A percentile compares a stretch with the other conserved stretches of the same genome.
Evolutionary conservation across 768 basidiomycete genomes (phyloP).

Genomic region (Crucibulum laeve): DNA sequence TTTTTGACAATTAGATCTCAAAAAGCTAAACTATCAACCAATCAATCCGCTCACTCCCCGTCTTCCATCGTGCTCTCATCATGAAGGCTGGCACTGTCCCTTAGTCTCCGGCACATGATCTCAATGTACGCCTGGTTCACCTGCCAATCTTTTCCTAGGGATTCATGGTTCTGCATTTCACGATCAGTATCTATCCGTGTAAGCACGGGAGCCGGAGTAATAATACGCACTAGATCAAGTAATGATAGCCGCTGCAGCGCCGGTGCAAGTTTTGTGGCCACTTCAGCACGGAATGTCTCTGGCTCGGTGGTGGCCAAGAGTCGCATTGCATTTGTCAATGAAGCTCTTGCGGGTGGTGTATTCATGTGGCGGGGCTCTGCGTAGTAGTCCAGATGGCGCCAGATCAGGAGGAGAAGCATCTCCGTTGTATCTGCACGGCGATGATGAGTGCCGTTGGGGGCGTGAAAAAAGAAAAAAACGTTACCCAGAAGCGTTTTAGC

Average conservation of each 20-base stretch:
- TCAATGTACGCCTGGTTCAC: constrained; percentile 69
- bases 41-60: neutral
- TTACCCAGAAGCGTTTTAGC: constrained; percentile 56
- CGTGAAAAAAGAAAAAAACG: constrained; percentile 13
- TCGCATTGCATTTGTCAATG: constrained; percentile 48
- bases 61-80: constrained; percentile 19
- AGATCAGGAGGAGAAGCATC: constrained; percentile 74
- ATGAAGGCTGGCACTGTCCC: constrained; percentile 58
- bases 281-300: constrained; percentile 54
- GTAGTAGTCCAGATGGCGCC: constrained; percentile 77
- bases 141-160: constrained; percentile 49
- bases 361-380: constrained; percentile 29
- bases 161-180: constrained; percentile 33
- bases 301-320: constrained; percentile 53
- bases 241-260: constrained; percentile 48
- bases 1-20: too few species aligned
- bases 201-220: constrained; percentile 9
- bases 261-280: constrained; percentile 49
- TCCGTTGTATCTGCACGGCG: constrained; percentile 56
- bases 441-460: neutral
- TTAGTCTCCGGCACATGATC: constrained; percentile 68
- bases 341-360: constrained; percentile 27
- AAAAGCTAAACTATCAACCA: too few species aligned
- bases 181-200: constrained; percentile 1
- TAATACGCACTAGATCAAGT: constrained; percentile 33